phyloP scores from a whole-genome alignment of 176 grass and related monocot genomes.

The Thalia dealbata region DNA sequence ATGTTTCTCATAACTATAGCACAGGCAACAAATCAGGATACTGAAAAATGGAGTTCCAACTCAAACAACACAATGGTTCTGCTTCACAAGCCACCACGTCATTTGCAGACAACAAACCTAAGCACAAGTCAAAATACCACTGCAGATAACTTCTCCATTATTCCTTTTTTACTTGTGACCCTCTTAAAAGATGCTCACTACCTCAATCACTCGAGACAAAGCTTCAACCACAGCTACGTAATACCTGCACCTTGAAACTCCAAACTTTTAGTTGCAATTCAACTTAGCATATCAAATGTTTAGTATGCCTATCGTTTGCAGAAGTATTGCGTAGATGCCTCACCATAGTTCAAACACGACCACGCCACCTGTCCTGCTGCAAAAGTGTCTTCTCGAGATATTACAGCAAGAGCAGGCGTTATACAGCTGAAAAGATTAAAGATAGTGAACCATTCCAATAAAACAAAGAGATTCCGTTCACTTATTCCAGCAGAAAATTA shows the following conservation, averaged over 20 bases:
- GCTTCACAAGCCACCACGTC: neutral
- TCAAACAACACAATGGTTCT: no score
- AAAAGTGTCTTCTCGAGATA: neutral
- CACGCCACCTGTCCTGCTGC: neutral
- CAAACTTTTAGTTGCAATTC: no score
- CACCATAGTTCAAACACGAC: neutral
- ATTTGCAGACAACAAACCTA: neutral
- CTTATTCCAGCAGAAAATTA: neutral
- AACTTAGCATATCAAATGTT: no score
- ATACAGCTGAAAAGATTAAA: neutral
- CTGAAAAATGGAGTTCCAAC: neutral
- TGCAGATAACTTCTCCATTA: neutral
- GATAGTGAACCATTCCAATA: no score
- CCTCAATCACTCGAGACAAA: neutral
- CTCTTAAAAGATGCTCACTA: neutral
- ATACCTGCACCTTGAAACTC: no score
- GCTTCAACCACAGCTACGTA: neutral
- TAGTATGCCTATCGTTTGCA: no score
- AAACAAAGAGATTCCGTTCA: neutral
- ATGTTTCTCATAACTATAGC: no score
- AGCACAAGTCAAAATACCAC: neutral
- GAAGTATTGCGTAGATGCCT: neutral
- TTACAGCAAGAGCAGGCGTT: constrained; percentile 7
- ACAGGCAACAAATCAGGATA: neutral
- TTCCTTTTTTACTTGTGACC: neutral